phyloP scores from a whole-genome alignment of 345 rosid species.

The Acer saccharum region DNA sequence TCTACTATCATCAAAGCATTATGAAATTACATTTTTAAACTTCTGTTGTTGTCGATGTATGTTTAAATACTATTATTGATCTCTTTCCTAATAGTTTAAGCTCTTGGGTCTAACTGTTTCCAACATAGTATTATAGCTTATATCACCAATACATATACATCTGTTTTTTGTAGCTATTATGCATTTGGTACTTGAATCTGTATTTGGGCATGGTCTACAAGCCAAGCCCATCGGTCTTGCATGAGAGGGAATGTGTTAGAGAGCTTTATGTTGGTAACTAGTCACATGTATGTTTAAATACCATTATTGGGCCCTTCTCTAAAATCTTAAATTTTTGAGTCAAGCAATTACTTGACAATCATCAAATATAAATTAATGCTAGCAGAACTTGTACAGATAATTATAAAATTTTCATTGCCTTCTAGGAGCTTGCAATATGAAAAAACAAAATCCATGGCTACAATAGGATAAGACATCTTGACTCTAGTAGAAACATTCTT shows the following conservation, averaged over 20 bases:
- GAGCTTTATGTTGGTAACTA: too few species aligned
- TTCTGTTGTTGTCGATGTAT: neutral
- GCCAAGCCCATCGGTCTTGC: neutral
- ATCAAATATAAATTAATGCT: neutral
- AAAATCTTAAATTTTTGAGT: neutral
- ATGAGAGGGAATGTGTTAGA: too few species aligned
- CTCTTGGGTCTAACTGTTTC: neutral
- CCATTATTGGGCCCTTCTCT: neutral
- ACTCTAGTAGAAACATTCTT: neutral
- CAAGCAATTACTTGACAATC: too few species aligned
- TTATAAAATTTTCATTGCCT: too few species aligned
- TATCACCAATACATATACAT: too few species aligned
- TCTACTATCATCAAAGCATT: neutral
- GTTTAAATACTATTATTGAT: too few species aligned
- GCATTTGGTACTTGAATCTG: neutral
- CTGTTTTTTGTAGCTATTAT: neutral
- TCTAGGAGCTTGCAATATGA: too few species aligned
- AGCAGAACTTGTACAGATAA: neutral
- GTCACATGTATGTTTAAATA: too few species aligned
- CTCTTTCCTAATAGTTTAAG: neutral
- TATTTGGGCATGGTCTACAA: neutral
- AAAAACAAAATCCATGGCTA: too few species aligned
- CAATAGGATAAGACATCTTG: too few species aligned
- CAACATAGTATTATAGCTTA: neutral
- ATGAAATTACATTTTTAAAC: neutral